Evolutionary conservation across 768 basidiomycete genomes (phyloP).

Genomic region (Dentipellis sp.): DNA sequence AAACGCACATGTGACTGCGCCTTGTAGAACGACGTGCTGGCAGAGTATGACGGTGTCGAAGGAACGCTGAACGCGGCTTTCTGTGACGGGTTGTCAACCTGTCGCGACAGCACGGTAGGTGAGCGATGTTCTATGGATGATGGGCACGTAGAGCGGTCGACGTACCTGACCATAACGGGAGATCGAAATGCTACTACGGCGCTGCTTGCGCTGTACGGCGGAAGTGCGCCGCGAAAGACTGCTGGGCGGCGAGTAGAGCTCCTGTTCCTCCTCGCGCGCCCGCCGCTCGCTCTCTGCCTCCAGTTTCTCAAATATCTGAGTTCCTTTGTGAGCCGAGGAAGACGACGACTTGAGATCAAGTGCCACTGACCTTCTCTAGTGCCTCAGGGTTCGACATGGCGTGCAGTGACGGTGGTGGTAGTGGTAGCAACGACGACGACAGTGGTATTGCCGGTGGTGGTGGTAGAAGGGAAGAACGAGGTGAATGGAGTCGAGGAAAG

Average conservation of each 20-base stretch:
- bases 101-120: not conserved
- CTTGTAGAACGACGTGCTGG: conserved; percentile 20
- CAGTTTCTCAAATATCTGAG: conserved; percentile 47
- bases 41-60: conserved; percentile 15
- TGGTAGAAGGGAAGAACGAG: not conserved
- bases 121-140: not conserved
- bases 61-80: conserved; percentile 5
- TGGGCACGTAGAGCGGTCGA: not conserved
- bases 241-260: conserved; percentile 1
- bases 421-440: not conserved
- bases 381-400: conserved; percentile 8
- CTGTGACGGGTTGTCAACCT: conserved; percentile 6
- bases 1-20: conserved; percentile 14
- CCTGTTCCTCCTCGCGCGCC: conserved; percentile 25
- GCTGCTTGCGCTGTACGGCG: conserved; percentile 19
- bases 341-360: not conserved
- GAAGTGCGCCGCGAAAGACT: conserved; percentile 3
- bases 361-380: conserved; percentile 12
- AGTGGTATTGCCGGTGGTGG: not conserved
- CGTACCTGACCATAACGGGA: conserved; percentile 54
- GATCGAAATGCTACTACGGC: conserved; percentile 46
- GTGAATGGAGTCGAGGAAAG: not conserved
- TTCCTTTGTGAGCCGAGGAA: not conserved
- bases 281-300: conserved; percentile 48
- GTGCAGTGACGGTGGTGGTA: not conserved